phyloP scores from a whole-genome alignment of 257 asterid species.

The Solanum pinnatisectum region DNA sequence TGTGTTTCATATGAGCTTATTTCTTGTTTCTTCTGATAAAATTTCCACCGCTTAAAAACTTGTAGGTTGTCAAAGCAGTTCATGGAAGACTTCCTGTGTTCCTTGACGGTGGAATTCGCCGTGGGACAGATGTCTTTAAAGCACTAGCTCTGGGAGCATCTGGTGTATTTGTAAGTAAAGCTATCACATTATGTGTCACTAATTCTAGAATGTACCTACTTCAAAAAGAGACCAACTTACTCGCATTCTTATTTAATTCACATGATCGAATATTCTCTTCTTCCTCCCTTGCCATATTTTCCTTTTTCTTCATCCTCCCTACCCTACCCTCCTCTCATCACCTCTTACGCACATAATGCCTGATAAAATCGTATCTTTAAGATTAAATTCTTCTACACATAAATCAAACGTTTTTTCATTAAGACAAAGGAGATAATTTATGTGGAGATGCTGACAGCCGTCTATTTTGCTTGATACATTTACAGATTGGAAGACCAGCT shows the following conservation, averaged over 20 bases:
- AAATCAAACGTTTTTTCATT: not conserved
- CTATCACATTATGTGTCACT: not conserved
- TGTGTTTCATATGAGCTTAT: not conserved
- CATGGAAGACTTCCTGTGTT: constrained; percentile 62
- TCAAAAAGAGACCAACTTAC: not conserved
- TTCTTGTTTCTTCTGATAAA: not conserved
- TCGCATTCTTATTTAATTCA: not conserved
- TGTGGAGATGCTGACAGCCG: not conserved
- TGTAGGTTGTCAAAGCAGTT: constrained; percentile 56
- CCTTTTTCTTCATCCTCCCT: not conserved
- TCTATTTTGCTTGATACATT: not conserved
- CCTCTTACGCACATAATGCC: not conserved
- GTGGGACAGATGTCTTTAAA: constrained; percentile 81
- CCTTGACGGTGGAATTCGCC: constrained; percentile 73
- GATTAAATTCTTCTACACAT: not conserved
- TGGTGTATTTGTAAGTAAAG: constrained; percentile 63
- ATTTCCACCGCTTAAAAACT: not conserved
- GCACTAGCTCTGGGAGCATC: constrained; percentile 85
- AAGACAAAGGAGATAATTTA: not conserved
- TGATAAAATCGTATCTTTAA: not conserved
- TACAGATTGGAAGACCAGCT: constrained; percentile 67
- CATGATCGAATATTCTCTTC: not conserved
- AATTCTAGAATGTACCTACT: not conserved
- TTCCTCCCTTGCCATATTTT: not conserved
- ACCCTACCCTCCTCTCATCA: not conserved